These are phyloP conservation scores for Apodospora peruviana DNA, from an alignment of 495 filamentous ascomycete species.

Conservation along the genomic window DNA sequence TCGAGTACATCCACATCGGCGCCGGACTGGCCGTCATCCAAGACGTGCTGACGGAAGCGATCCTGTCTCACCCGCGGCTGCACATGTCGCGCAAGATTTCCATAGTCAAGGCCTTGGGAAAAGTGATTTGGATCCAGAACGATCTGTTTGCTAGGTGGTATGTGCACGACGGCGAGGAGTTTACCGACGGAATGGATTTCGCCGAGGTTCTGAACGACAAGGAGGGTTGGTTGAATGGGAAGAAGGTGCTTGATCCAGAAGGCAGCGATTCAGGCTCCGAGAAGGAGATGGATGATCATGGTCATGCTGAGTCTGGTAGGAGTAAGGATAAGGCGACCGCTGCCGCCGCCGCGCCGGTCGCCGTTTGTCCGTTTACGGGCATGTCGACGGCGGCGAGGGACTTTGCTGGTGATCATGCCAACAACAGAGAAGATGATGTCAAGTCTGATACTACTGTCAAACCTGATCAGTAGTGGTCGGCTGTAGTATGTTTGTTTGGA, in stretches of 20 bases:
- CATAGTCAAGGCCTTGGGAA: slow-evolving; percentile 57
- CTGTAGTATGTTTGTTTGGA: not conserved
- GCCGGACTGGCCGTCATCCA: slow-evolving; percentile 63
- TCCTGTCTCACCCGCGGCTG: slow-evolving; percentile 63
- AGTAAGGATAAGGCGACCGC: not conserved
- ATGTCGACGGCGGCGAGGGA: not conserved
- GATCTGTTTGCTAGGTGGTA: slow-evolving; percentile 76
- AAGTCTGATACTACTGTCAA: not conserved
- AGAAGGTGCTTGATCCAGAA: slow-evolving; percentile 33
- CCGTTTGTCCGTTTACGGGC: slow-evolving; percentile 2
- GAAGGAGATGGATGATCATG: not conserved
- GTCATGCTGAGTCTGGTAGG: not conserved
- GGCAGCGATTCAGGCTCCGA: slow-evolving; percentile 6
- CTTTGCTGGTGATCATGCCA: not conserved
- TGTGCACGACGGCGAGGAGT: slow-evolving; percentile 67
- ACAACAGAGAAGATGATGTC: not conserved
- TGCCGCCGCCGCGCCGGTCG: not conserved
- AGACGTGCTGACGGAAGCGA: slow-evolving; percentile 67
- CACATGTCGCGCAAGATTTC: slow-evolving; percentile 59
- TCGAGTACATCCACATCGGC: slow-evolving; percentile 73
- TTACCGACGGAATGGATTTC: slow-evolving; percentile 52
- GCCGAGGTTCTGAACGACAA: slow-evolving; percentile 50
- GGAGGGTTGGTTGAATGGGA: slow-evolving; percentile 54
- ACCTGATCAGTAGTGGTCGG: not conserved
- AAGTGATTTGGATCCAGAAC: slow-evolving; percentile 68